Evolutionary conservation across 2,329 filamentous ascomycete species (phyloP).

Genomic region (Phoma herbarum): DNA sequence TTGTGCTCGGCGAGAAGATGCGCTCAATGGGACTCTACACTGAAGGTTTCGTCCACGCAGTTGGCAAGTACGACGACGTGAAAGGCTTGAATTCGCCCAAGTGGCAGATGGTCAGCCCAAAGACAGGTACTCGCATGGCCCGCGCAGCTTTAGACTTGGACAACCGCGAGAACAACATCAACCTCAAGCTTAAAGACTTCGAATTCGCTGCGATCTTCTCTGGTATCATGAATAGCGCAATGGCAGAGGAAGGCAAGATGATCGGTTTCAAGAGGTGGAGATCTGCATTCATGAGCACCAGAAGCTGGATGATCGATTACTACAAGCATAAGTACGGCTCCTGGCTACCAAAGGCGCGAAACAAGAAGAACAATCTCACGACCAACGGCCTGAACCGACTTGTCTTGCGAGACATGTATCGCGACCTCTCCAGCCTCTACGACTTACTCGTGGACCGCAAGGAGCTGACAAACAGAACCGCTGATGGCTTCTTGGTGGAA

Average conservation of each 20-base stretch:
- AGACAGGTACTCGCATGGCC: constrained; percentile 81
- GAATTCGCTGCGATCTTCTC: constrained; percentile 91
- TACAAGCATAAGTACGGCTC: constrained; percentile 74
- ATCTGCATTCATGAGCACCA: constrained; percentile 75
- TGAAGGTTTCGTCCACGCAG: constrained; percentile 90
- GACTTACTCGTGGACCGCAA: constrained; percentile 86
- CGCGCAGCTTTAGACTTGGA: constrained; percentile 82
- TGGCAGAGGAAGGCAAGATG: constrained; percentile 75
- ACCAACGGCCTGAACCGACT: constrained; percentile 86
- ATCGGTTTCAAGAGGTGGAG: constrained; percentile 89
- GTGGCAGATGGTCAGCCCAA: constrained; percentile 72
- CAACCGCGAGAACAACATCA: constrained; percentile 74
- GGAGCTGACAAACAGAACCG: constrained; percentile 78
- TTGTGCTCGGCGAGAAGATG: constrained; percentile 90
- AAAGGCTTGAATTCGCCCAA: constrained; percentile 74
- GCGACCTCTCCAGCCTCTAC: constrained; percentile 86
- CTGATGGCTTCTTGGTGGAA: constrained; percentile 70
- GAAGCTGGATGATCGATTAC: constrained; percentile 75
- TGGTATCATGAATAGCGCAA: constrained; percentile 85
- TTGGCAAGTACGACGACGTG: constrained; percentile 81
- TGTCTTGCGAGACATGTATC: constrained; percentile 82
- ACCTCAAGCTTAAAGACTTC: constrained; percentile 81
- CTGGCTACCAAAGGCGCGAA: constrained; percentile 90
- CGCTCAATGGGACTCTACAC: constrained; percentile 83
- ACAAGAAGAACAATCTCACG: constrained; percentile 89